Conservation (phyloP, 2,329 filamentous ascomycete species). For the Fusarium citri region DNA sequence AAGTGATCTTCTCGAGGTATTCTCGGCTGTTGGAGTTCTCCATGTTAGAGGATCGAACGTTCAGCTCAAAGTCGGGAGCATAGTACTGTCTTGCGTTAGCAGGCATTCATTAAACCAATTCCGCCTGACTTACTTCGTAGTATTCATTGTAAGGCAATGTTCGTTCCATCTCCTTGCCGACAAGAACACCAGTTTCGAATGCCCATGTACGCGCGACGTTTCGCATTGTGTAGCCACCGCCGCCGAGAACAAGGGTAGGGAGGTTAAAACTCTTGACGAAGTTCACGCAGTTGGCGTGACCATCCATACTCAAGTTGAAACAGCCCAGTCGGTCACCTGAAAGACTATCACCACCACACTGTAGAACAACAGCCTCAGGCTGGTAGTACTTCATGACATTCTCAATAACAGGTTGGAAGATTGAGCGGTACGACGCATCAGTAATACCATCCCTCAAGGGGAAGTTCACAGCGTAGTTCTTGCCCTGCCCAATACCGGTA, state of each 20-base stretch:
- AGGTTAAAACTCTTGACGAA: conserved; percentile 88
- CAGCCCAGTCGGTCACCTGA: conserved; percentile 94
- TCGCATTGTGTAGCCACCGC: conserved; percentile 95
- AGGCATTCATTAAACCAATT: neutral
- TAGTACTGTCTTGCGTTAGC: conserved; percentile 75
- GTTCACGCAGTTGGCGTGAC: conserved; percentile 92
- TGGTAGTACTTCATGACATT: conserved; percentile 89
- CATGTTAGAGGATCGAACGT: conserved; percentile 88
- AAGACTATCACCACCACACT: conserved; percentile 94
- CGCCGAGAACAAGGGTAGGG: conserved; percentile 91
- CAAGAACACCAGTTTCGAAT: conserved; percentile 91
- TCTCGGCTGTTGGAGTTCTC: conserved; percentile 90
- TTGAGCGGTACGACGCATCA: conserved; percentile 86
- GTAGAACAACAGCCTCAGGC: conserved; percentile 91
- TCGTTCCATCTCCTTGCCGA: conserved; percentile 82
- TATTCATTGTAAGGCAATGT: conserved; percentile 97
- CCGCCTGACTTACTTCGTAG: conserved; percentile 72
- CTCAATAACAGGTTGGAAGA: conserved; percentile 91
- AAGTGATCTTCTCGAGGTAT: conserved; percentile 84
- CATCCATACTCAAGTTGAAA: conserved; percentile 97
- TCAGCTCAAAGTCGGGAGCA: conserved; percentile 88
- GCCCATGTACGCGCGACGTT: conserved; percentile 98
- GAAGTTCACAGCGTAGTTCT: conserved; percentile 91
- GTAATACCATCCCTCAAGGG: conserved; percentile 93
- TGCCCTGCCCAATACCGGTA: conserved; percentile 87